These are phyloP conservation scores for Penicillium frequentans DNA, from an alignment of 2,329 filamentous ascomycete genomes.

Conservation along the genomic window DNA sequence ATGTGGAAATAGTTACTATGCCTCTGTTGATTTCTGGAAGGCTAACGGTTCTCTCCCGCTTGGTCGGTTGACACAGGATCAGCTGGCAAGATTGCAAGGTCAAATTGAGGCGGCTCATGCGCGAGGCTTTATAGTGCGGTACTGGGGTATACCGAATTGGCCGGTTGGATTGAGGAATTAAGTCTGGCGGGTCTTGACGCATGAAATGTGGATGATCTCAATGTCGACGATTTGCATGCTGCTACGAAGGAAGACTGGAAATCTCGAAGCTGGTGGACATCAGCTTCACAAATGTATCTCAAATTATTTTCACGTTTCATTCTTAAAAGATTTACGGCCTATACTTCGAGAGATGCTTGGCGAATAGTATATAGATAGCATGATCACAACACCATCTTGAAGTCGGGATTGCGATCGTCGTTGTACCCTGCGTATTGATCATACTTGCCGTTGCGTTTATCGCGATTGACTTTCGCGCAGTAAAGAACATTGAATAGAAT, in stretches of 20 bases:
- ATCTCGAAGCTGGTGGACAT: neutral
- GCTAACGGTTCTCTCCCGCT: conserved; percentile 54
- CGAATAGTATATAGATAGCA: too few relatives aligned
- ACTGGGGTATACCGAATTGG: conserved; percentile 63
- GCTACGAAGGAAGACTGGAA: conserved; percentile 46
- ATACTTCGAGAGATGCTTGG: too few relatives aligned
- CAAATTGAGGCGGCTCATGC: conserved; percentile 52
- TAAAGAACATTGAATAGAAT: conserved; percentile 62
- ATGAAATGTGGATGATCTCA: conserved; percentile 61
- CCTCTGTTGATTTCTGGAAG: conserved; percentile 58
- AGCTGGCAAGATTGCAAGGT: conserved; percentile 45
- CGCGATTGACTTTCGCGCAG: conserved; percentile 63
- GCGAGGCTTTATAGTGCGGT: conserved; percentile 57
- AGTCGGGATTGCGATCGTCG: conserved; percentile 64
- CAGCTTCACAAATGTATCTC: too few relatives aligned
- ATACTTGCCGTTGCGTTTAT: conserved; percentile 62
- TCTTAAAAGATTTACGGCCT: too few relatives aligned
- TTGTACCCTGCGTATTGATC: conserved; percentile 57
- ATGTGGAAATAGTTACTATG: conserved; percentile 65
- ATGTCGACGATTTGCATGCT: conserved; percentile 60
- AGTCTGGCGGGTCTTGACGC: conserved; percentile 50
- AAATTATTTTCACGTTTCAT: too few relatives aligned
- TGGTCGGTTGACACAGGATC: conserved; percentile 43
- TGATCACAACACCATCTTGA: conserved; percentile 59
- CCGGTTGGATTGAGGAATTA: conserved; percentile 38